Conservation (phyloP, 768 basidiomycete species). For the Pleurotus citrinopileatus region DNA sequence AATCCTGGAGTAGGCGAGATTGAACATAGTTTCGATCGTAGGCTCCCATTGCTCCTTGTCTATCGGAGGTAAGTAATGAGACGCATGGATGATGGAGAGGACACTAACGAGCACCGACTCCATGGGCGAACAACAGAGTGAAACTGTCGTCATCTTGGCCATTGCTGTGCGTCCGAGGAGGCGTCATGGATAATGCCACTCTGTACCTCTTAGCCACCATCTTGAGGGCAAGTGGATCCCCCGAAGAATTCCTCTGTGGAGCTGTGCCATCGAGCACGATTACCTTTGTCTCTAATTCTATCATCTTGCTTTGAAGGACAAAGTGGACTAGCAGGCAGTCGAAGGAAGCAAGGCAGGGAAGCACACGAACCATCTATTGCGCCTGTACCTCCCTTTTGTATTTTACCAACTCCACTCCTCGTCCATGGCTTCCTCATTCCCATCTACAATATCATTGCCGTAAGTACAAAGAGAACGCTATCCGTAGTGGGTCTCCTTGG, state of each 20-base stretch:
- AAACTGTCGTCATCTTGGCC: neutral
- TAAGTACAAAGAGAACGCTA: too few species aligned
- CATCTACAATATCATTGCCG: too few species aligned
- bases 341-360: too few species aligned
- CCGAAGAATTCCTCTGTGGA: neutral
- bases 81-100: neutral
- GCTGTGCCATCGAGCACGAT: neutral
- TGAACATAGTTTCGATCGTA: constrained; percentile 36
- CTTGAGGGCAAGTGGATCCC: neutral
- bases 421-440: too few species aligned
- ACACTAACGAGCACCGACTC: constrained; percentile 5
- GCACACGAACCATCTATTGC: too few species aligned
- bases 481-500: too few species aligned
- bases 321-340: too few species aligned
- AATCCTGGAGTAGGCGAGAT: neutral
- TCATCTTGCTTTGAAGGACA: neutral
- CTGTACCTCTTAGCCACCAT: neutral
- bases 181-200: neutral
- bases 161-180: neutral
- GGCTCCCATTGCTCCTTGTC: constrained; percentile 61
- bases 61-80: constrained; percentile 16
- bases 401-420: too few species aligned
- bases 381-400: too few species aligned
- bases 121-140: constrained; percentile 1
- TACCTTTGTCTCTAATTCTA: neutral